These are phyloP conservation scores for Phymatotrichopsis omnivora DNA, from an alignment of 2,329 filamentous ascomycete species.

Conservation along the genomic window DNA sequence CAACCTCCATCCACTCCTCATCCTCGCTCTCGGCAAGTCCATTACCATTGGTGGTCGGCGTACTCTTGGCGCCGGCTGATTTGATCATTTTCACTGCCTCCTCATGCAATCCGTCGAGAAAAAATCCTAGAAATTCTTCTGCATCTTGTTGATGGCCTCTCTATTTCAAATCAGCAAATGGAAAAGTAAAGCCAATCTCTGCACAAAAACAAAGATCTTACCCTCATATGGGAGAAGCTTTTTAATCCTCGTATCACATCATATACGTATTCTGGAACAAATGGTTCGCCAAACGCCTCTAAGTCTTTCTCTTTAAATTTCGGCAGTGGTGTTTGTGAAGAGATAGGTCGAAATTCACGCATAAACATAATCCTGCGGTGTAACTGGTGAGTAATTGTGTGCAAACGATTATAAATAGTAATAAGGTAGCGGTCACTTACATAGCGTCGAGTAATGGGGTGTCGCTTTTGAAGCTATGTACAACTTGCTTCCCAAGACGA, in stretches of 20 bases:
- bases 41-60: conserved; percentile 33
- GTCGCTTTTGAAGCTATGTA: conserved; percentile 88
- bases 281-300: conserved; percentile 81
- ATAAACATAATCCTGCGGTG: conserved; percentile 77
- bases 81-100: conserved; percentile 75
- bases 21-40: conserved; percentile 37
- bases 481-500: conserved; percentile 70
- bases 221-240: conserved; percentile 84
- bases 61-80: conserved; percentile 35
- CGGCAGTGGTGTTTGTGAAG: conserved; percentile 56
- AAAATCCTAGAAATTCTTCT: conserved; percentile 88
- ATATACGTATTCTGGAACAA: conserved; percentile 91
- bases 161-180: conserved; percentile 39
- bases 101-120: conserved; percentile 85
- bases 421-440: conserved; percentile 44
- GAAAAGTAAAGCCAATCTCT: not conserved
- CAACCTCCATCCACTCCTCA: conserved; percentile 85
- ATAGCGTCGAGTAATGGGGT: conserved; percentile 90
- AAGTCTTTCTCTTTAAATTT: conserved; percentile 73
- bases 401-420: not conserved
- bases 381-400: not conserved
- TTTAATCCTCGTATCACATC: conserved; percentile 79
- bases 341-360: conserved; percentile 64
- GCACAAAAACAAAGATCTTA: conserved; percentile 39
- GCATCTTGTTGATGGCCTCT: conserved; percentile 96